phyloP scores from a whole-genome alignment of 176 grass and related monocot species.

The Raddia distichophylla region DNA sequence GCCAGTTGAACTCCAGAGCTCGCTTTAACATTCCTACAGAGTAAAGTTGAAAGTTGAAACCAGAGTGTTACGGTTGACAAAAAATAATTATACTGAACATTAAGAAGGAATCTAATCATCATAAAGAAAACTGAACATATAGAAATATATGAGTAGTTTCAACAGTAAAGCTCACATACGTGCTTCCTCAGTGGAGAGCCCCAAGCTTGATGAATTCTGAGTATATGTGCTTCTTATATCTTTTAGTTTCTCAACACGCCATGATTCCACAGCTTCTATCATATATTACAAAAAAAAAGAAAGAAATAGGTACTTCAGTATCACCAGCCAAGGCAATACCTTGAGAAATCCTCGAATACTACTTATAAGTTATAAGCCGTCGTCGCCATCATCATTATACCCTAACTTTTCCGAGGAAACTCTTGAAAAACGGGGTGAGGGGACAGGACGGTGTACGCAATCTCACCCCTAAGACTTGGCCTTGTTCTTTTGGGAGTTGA shows the following conservation, averaged over 20 bases:
- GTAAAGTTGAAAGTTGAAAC: slow-evolving; percentile 14
- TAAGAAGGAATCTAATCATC: neutral
- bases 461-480: too few relatives aligned
- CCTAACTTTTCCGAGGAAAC: too few relatives aligned
- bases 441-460: too few relatives aligned
- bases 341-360: neutral
- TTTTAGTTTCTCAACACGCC: slow-evolving; percentile 77
- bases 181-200: slow-evolving; percentile 58
- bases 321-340: neutral
- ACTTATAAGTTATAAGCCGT: neutral
- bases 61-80: slow-evolving; percentile 25
- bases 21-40: slow-evolving; percentile 68
- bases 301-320: slow-evolving; percentile 21
- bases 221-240: slow-evolving; percentile 47
- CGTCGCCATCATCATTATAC: too few relatives aligned
- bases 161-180: slow-evolving; percentile 46
- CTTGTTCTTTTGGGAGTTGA: too few relatives aligned
- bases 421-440: too few relatives aligned
- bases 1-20: slow-evolving; percentile 71
- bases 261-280: slow-evolving; percentile 71
- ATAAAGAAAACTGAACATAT: neutral
- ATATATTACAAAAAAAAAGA: slow-evolving; percentile 23
- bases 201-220: slow-evolving; percentile 60
- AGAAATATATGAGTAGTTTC: slow-evolving; percentile 11
- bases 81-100: neutral